phyloP scores from a whole-genome alignment of 176 grass and related monocot genomes.

The Triticum dicoccoides region DNA sequence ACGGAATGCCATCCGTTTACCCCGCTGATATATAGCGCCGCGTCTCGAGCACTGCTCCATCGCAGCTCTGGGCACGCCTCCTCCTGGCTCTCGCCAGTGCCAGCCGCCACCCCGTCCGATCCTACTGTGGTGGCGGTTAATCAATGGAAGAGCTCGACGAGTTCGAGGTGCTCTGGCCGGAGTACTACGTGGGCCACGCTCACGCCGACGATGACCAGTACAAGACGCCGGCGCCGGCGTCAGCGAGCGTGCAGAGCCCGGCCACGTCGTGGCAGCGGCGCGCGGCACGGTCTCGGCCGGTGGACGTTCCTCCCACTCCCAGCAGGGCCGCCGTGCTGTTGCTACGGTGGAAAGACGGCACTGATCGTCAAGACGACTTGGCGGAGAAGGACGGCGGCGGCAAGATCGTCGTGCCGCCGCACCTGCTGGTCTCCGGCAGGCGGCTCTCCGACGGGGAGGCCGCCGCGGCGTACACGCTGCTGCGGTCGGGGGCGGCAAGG shows the following conservation, averaged over 20 bases:
- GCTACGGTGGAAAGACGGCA: neutral
- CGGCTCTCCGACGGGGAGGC: neutral
- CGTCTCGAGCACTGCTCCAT: neutral
- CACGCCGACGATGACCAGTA: neutral
- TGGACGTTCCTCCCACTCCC: slow-evolving; percentile 25
- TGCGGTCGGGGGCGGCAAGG: slow-evolving; percentile 33
- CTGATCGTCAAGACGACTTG: neutral
- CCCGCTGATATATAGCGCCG: neutral
- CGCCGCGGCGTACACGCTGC: slow-evolving; percentile 32
- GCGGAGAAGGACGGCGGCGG: neutral
- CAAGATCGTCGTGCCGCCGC: slow-evolving; percentile 42
- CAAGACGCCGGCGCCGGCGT: neutral
- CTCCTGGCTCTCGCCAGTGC: neutral
- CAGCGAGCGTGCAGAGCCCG: neutral
- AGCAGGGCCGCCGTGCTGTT: neutral
- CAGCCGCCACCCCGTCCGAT: neutral
- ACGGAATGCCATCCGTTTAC: neutral
- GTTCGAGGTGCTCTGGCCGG: slow-evolving; percentile 70
- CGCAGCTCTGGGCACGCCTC: neutral
- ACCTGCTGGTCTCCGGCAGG: slow-evolving; percentile 48
- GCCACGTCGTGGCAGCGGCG: neutral
- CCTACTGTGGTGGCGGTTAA: neutral
- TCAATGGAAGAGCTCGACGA: slow-evolving; percentile 62
- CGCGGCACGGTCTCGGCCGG: neutral
- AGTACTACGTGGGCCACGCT: neutral